Base-by-base conservation (phyloP, 148 eudicot genomes). In the Fallopia convolvulus region DNA sequence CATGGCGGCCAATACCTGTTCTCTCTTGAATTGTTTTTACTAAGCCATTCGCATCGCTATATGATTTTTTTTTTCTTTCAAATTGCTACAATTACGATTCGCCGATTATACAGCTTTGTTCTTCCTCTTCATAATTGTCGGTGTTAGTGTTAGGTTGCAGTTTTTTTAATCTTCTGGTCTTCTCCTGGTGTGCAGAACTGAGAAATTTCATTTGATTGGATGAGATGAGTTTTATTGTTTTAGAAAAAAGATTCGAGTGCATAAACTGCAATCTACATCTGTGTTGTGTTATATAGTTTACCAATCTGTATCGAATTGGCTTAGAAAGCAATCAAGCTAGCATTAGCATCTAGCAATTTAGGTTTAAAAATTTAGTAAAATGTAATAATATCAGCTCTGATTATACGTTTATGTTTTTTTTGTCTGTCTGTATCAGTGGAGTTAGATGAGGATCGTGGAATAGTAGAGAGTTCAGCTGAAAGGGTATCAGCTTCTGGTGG, bases 351-450 rank as follows among this genome's bases (percentile, higher is more conserved):
- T 44, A 44, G 65, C 72, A 66, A 66, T 66, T 36, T 66, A 33
- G 72, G 72, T 66, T 36, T 6, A 44, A 66, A 15, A 66, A 14
- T 66, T 12, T 33, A 30, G 42, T 36, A 66, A 26, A 66, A 32
- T 66, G 44, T 40, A 66, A 15, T 33, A 2, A 63, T 63, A 63
- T 46, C 10, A 73, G 49, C 21, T 73, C 11, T 17, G 74, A 17
- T 36, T 4, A 8, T 70, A n/a, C 12, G 20, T 7, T 7, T 17
- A 3, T 18, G 5, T 33, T 1, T 13, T 72, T 13, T 17, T 17
- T 39, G 46, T 33, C 10, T 26, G 55, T 14, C 2, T 26, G 55
- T 30, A 32, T 44, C 77, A 81, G 80, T 81, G 83, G 81, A 77
- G 56, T 78, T 61, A 26, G 81, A 74, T 58, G 76, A 74, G 75